Conservation (phyloP, 768 basidiomycete genomes). For the Sarcodon aspratus region DNA sequence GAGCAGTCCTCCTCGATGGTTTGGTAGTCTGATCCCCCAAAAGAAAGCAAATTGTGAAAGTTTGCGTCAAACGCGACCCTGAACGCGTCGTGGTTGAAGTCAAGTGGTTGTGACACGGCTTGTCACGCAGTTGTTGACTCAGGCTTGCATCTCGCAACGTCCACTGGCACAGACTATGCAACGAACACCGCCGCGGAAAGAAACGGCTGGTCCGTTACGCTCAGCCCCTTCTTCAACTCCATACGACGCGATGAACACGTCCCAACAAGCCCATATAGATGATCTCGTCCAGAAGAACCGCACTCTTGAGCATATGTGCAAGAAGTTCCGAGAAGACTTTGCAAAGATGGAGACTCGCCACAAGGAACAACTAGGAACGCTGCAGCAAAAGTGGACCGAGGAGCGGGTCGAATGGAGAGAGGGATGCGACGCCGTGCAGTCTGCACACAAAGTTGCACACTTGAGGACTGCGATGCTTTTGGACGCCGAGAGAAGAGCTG, state of each 20-base stretch:
- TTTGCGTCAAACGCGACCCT: too few species aligned
- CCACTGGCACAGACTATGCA: not conserved
- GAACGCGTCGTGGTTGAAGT: too few species aligned
- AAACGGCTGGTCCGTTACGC: conserved; percentile 7
- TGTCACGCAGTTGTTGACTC: too few species aligned
- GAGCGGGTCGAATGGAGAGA: conserved; percentile 36
- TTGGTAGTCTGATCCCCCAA: too few species aligned
- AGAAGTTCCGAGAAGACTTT: conserved; percentile 40
- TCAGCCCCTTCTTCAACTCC: conserved; percentile 17
- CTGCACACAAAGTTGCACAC: conserved; percentile 55
- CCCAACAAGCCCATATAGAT: conserved; percentile 58
- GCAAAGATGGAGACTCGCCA: conserved; percentile 34
- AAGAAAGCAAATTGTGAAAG: too few species aligned
- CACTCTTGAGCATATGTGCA: conserved; percentile 48
- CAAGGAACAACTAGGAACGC: conserved; percentile 32
- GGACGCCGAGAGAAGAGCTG: conserved; percentile 38
- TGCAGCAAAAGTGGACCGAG: not conserved
- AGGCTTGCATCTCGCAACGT: too few species aligned
- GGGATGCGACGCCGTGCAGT: conserved; percentile 51
- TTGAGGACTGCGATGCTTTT: conserved; percentile 41
- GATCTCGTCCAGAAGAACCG: conserved; percentile 64
- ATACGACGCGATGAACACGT: conserved; percentile 39
- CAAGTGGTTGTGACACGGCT: too few species aligned
- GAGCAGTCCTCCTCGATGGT: too few species aligned
- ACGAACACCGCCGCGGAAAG: not conserved